phyloP scores from a whole-genome alignment of 2,329 filamentous ascomycete genomes.

The Phialophora chinensis region DNA sequence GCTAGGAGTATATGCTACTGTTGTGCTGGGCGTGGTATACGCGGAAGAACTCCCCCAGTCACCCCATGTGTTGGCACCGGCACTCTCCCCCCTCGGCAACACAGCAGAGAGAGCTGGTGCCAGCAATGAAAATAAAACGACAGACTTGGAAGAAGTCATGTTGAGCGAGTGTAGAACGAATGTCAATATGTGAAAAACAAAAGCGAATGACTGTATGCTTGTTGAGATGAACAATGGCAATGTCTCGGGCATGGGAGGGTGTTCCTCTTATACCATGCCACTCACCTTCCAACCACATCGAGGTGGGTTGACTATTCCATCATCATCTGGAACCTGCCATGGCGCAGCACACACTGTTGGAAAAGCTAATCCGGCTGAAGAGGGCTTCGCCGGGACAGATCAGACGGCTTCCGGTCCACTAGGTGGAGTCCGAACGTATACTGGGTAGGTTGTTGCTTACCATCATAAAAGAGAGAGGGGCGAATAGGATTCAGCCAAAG shows the following conservation, averaged over 20 bases:
- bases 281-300: neutral
- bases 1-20: neutral
- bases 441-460: neutral
- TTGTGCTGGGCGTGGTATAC: slow-evolving; percentile 17
- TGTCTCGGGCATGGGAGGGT: neutral
- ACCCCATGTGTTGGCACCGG: slow-evolving; percentile 4
- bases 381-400: neutral
- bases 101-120: slow-evolving; percentile 31
- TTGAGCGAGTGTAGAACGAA: slow-evolving; percentile 16
- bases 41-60: slow-evolving; percentile 12
- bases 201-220: slow-evolving; percentile 1
- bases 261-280: slow-evolving; percentile 17
- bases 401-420: neutral
- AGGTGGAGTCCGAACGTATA: slow-evolving; percentile 5
- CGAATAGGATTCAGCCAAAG: slow-evolving; percentile 2
- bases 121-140: slow-evolving; percentile 33
- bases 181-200: slow-evolving; percentile 8
- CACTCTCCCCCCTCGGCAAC: slow-evolving; percentile 14
- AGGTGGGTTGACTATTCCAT: neutral
- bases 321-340: slow-evolving; percentile 7
- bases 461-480: neutral
- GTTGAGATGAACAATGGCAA: slow-evolving; percentile 12
- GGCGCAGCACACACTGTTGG: slow-evolving; percentile 10
- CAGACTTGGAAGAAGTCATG: slow-evolving; percentile 27
- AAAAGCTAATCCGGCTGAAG: slow-evolving; percentile 9